A percentile compares a stretch with the other conserved stretches of the same genome.
phyloP scores from a whole-genome alignment of 768 basidiomycete genomes.

The Hirschioporus abietinus region DNA sequence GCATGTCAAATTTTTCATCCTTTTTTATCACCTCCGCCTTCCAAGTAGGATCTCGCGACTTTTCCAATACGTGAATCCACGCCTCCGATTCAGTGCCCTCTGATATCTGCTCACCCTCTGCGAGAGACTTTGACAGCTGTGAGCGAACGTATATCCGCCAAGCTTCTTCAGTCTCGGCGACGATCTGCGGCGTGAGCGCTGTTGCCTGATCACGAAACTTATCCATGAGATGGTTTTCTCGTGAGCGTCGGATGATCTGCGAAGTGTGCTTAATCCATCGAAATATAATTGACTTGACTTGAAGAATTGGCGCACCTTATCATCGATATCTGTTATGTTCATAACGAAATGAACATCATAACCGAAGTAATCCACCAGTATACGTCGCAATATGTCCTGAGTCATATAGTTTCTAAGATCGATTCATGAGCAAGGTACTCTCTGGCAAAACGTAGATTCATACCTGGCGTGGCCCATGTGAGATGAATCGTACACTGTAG shows the following conservation, averaged over 20 bases:
- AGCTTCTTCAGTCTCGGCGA: constrained; percentile 51
- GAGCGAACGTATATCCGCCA: constrained; percentile 62
- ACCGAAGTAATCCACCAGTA: constrained; percentile 93
- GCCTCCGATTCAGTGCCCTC: constrained; percentile 42
- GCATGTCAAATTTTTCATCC: constrained; percentile 92
- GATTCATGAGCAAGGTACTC: background rate
- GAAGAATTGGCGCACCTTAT: constrained; percentile 64
- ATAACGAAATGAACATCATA: constrained; percentile 98
- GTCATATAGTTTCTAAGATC: constrained; percentile 86
- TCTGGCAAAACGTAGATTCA: constrained; percentile 7
- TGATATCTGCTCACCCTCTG: constrained; percentile 39
- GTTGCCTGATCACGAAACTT: constrained; percentile 51
- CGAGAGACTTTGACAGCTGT: constrained; percentile 61
- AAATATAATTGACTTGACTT: background rate
- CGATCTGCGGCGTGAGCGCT: constrained; percentile 49
- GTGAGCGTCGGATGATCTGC: constrained; percentile 90
- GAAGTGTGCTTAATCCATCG: constrained; percentile 7
- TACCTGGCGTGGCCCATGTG: constrained; percentile 99
- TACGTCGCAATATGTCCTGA: constrained; percentile 85
- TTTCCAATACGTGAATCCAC: constrained; percentile 53
- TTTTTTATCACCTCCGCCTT: constrained; percentile 64
- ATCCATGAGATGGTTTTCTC: constrained; percentile 70
- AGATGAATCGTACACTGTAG: constrained; percentile 96
- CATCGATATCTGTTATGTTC: constrained; percentile 99
- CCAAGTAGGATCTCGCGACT: constrained; percentile 54